phyloP scores from a whole-genome alignment of 2,329 filamentous ascomycete species.

The Stemphylium lycopersici region DNA sequence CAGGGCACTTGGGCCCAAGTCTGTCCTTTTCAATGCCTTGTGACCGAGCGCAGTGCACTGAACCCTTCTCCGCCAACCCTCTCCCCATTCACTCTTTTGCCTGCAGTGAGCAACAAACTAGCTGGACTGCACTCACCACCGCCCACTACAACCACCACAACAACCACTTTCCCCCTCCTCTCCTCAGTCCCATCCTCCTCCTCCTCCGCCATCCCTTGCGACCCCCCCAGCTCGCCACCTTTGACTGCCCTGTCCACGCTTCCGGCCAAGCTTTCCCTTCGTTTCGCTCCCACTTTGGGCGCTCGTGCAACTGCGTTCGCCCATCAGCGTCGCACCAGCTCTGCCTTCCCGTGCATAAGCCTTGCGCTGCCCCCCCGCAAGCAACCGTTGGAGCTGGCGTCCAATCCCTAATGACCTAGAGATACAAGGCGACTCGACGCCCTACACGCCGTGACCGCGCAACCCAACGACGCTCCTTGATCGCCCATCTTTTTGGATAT shows the following conservation, averaged over 20 bases:
- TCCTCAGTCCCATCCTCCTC: background rate
- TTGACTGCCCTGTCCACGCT: slow-evolving; percentile 19
- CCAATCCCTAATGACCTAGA: slow-evolving; percentile 46
- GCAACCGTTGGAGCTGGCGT: slow-evolving; percentile 38
- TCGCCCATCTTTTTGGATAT: slow-evolving; percentile 36
- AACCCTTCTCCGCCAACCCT: slow-evolving; percentile 14
- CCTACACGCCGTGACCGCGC: slow-evolving; percentile 31
- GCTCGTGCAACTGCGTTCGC: slow-evolving; percentile 32
- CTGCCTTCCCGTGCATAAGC: slow-evolving; percentile 26
- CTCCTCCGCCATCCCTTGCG: background rate
- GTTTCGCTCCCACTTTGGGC: slow-evolving; percentile 16
- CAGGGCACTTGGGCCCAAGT: slow-evolving; percentile 7
- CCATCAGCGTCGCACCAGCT: slow-evolving; percentile 37
- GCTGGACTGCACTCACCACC: background rate
- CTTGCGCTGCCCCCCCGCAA: slow-evolving; percentile 32
- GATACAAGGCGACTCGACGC: slow-evolving; percentile 33
- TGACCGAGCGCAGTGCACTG: slow-evolving; percentile 12
- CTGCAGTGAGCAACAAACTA: slow-evolving; percentile 7
- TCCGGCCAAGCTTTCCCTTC: slow-evolving; percentile 24
- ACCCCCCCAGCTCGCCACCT: background rate
- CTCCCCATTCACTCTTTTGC: slow-evolving; percentile 13
- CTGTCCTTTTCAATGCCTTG: slow-evolving; percentile 17
- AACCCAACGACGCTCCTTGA: slow-evolving; percentile 30
- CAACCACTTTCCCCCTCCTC: no score
- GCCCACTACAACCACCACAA: no score